These are phyloP conservation scores for Calonectria multiphialidica DNA, from an alignment of 2,329 filamentous ascomycete species.

Conservation along the genomic window DNA sequence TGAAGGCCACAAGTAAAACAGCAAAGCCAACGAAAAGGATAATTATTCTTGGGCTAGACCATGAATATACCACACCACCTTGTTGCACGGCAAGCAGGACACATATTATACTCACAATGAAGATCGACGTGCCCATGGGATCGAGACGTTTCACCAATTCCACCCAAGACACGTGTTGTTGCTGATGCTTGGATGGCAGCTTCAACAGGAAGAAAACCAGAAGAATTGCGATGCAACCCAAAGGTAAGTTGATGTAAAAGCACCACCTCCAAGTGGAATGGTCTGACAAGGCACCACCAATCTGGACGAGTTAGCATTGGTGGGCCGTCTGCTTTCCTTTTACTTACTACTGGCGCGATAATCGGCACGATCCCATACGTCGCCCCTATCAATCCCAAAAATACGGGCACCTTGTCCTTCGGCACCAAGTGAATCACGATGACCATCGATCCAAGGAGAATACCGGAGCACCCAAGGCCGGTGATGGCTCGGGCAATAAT, in stretches of 20 bases:
- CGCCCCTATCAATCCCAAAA: constrained; percentile 47
- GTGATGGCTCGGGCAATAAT: constrained; percentile 63
- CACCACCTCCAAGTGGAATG: constrained; percentile 36
- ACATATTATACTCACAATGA: background rate
- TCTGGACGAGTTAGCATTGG: background rate
- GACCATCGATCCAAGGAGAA: constrained; percentile 59
- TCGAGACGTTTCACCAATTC: background rate
- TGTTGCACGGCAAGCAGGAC: background rate
- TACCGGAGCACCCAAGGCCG: constrained; percentile 58
- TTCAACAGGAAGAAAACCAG: constrained; percentile 49
- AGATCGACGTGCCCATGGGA: background rate
- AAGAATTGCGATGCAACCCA: constrained; percentile 44
- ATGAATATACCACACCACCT: background rate
- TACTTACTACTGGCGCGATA: constrained; percentile 41
- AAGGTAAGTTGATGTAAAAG: constrained; percentile 35
- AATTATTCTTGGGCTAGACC: constrained; percentile 18
- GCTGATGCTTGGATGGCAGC: constrained; percentile 43
- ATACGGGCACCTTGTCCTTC: constrained; percentile 44
- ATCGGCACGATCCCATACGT: constrained; percentile 47
- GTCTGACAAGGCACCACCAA: constrained; percentile 50
- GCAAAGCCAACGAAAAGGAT: constrained; percentile 7
- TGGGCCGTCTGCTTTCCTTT: background rate
- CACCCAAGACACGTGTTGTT: background rate
- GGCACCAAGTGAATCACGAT: constrained; percentile 57
- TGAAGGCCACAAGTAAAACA: constrained; percentile 17